These are phyloP conservation scores for Cladosporium cucumerinum DNA, from an alignment of 2,329 filamentous ascomycete genomes.

Conservation along the genomic window DNA sequence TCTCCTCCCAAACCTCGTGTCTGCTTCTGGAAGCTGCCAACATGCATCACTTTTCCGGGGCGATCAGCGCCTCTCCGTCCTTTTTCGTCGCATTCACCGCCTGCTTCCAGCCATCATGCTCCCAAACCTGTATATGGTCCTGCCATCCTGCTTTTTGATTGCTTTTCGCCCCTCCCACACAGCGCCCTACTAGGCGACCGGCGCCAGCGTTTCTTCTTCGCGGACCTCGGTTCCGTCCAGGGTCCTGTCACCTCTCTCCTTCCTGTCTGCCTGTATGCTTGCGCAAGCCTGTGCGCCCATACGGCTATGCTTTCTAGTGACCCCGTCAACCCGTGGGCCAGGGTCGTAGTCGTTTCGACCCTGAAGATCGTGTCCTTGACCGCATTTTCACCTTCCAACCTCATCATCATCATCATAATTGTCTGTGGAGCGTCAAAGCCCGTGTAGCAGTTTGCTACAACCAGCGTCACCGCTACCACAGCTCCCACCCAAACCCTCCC, in stretches of 20 bases:
- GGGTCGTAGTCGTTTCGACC: not conserved
- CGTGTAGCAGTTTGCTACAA: not conserved
- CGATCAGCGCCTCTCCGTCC: constrained; percentile 11
- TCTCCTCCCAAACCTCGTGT: not conserved
- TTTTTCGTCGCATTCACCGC: not conserved
- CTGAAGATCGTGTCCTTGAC: constrained; percentile 5
- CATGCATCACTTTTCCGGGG: constrained; percentile 4
- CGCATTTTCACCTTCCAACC: not conserved
- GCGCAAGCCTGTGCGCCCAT: not conserved
- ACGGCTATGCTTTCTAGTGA: not conserved
- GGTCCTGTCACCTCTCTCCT: not conserved
- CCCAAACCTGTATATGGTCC: not conserved
- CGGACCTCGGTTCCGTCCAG: not conserved
- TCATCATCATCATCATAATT: not conserved
- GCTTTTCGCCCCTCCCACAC: not conserved
- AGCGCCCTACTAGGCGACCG: not conserved
- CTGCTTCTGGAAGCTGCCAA: not conserved
- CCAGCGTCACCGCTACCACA: constrained; percentile 1
- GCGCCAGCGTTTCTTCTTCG: not conserved
- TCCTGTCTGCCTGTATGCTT: not conserved
- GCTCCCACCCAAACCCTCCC: not conserved
- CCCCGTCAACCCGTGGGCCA: not conserved
- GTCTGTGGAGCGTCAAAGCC: not conserved
- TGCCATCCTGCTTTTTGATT: not conserved
- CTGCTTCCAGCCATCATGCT: not conserved